Conservation (phyloP, 768 basidiomycete species). For the Suillus sp. region DNA sequence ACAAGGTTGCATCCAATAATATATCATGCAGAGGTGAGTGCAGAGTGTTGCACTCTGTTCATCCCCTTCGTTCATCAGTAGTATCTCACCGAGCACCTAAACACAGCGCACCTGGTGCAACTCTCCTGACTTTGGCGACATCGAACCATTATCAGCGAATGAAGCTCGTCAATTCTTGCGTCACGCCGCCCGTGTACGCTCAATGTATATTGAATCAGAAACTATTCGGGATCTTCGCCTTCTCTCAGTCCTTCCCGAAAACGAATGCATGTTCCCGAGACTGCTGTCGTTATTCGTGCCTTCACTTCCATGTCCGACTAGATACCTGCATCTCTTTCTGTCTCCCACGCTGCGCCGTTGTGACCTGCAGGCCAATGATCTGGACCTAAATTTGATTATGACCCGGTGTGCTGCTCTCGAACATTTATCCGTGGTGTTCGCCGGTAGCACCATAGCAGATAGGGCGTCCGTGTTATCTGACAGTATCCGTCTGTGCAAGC, state of each 20-base stretch:
- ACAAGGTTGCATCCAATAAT: background rate
- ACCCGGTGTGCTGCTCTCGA: background rate
- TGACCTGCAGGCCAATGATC: background rate
- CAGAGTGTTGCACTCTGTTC: background rate
- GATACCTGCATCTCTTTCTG: background rate
- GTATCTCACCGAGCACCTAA: background rate
- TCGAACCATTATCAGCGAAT: background rate
- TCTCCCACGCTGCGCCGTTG: background rate
- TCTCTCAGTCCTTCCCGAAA: background rate
- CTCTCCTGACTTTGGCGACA: background rate
- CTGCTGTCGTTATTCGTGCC: background rate
- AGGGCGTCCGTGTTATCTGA: background rate
- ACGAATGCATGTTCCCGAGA: background rate
- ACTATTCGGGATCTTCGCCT: background rate
- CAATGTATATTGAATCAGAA: background rate
- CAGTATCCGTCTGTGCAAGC: background rate
- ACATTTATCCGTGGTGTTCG: background rate
- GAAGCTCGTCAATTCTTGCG: background rate
- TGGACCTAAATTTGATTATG: background rate
- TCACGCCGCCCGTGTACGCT: background rate
- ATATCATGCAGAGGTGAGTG: background rate
- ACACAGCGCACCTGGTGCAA: background rate
- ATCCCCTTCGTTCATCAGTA: background rate
- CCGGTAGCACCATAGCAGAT: background rate
- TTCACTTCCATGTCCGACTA: background rate